These are phyloP conservation scores for Talaromyces sp. DNA, from an alignment of 2,329 filamentous ascomycete genomes.

Conservation along the genomic window DNA sequence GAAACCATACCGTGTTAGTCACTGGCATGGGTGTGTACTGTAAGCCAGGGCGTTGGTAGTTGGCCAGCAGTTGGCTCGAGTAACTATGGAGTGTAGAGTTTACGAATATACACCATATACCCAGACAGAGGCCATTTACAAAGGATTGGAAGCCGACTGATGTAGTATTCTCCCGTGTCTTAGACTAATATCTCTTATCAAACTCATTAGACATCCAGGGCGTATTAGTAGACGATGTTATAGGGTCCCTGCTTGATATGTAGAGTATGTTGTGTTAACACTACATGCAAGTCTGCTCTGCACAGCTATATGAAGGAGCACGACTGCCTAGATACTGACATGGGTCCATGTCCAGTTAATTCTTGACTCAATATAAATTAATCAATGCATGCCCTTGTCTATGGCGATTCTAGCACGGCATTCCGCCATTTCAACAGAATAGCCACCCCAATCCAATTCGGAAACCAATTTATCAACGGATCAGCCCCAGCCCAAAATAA, in stretches of 20 bases:
- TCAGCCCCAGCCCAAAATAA: neutral
- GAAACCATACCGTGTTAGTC: neutral
- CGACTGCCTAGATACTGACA: neutral
- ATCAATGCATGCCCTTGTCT: neutral
- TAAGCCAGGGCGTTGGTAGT: neutral
- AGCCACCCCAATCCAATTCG: neutral
- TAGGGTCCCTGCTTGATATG: too few species aligned
- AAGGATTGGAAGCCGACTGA: neutral
- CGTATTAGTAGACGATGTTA: neutral
- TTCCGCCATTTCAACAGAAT: neutral
- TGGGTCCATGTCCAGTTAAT: neutral
- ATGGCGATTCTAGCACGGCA: neutral
- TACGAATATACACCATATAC: neutral
- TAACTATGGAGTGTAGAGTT: neutral
- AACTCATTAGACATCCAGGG: neutral
- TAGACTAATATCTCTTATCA: neutral
- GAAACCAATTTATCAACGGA: neutral
- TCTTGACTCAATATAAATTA: neutral
- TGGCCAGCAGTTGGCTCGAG: neutral
- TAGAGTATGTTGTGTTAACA: neutral
- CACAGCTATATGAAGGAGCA: too few species aligned
- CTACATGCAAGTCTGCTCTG: neutral
- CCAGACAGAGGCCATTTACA: neutral
- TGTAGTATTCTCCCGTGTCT: neutral
- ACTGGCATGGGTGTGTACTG: neutral